Conservation (phyloP, 306 rosid species). For the Gastrolobium villosum region DNA sequence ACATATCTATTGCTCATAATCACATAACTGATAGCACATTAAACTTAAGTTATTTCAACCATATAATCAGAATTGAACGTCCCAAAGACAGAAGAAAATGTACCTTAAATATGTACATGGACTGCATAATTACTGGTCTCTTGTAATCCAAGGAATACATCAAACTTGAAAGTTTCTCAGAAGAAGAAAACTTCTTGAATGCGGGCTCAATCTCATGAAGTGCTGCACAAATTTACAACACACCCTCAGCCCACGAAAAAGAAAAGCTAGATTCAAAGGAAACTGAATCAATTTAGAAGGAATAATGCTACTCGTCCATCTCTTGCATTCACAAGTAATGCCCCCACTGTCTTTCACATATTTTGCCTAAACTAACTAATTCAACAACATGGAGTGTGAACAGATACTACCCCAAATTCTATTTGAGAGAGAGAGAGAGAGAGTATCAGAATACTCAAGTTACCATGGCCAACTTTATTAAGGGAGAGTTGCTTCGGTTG, state of each 20-base stretch:
- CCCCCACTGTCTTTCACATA: slow-evolving; percentile 19
- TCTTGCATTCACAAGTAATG: slow-evolving; percentile 22
- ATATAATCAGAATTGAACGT: slow-evolving; percentile 29
- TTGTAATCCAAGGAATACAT: slow-evolving; percentile 79
- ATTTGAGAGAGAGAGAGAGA: neutral
- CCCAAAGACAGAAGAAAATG: slow-evolving; percentile 13
- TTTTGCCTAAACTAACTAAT: slow-evolving; percentile 29
- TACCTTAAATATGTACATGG: slow-evolving; percentile 99
- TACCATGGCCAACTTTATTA: slow-evolving; percentile 97
- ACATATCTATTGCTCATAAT: slow-evolving; percentile 12
- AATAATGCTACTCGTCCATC: slow-evolving; percentile 13
- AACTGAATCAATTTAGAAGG: slow-evolving; percentile 21
- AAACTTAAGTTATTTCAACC: slow-evolving; percentile 36
- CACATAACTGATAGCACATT: neutral
- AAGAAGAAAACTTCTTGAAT: slow-evolving; percentile 76
- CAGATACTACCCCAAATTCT: neutral
- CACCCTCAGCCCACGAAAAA: slow-evolving; percentile 15
- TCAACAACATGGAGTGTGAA: neutral
- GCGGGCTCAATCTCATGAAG: slow-evolving; percentile 88
- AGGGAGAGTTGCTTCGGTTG: slow-evolving; percentile 88
- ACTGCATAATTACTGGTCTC: slow-evolving; percentile 83
- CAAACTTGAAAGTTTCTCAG: slow-evolving; percentile 73
- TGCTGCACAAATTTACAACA: slow-evolving; percentile 62
- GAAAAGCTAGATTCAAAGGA: slow-evolving; percentile 28
- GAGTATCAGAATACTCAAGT: slow-evolving; percentile 2